Conservation (phyloP, 176 grass and related monocot species). For the Pontederia paniculata region DNA sequence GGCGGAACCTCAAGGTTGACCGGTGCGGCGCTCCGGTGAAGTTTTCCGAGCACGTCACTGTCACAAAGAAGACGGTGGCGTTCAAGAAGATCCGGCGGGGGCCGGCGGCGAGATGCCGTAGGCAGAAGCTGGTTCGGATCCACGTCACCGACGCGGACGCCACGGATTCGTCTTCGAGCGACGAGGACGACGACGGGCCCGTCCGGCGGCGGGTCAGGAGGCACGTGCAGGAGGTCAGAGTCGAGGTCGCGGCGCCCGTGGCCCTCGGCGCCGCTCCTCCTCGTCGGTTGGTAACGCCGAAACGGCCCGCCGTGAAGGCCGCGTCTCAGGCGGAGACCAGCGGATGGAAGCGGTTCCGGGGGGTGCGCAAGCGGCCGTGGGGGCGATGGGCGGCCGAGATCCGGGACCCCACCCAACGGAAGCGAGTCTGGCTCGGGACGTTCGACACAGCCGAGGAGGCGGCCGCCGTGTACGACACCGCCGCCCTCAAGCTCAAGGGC, state of each 20-base stretch:
- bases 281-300: not conserved
- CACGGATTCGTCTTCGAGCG: conserved; percentile 13
- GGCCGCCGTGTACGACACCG: conserved; percentile 22
- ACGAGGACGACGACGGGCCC: not conserved
- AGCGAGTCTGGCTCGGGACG: conserved; percentile 23
- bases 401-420: conserved; percentile 9
- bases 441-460: conserved; percentile 49
- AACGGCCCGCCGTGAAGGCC: not conserved
- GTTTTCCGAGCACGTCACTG: conserved; percentile 9
- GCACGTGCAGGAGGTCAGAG: conserved; percentile 35
- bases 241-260: not conserved
- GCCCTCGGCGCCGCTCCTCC: not conserved
- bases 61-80: not conserved
- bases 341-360: conserved; percentile 5
- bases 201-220: conserved; percentile 17
- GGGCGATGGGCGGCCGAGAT: conserved; percentile 22
- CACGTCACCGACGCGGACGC: conserved; percentile 14
- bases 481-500: conserved; percentile 13
- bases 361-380: conserved; percentile 18
- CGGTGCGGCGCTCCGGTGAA: not conserved
- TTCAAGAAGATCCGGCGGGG: not conserved
- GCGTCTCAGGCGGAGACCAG: not conserved
- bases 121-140: conserved; percentile 8
- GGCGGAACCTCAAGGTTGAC: not conserved
- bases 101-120: not conserved